Evolutionary conservation across 371 early-diverging fungal species (phyloP), one percentile per base, ranked within the genome.

Genomic region (Massospora cicadina): DNA sequence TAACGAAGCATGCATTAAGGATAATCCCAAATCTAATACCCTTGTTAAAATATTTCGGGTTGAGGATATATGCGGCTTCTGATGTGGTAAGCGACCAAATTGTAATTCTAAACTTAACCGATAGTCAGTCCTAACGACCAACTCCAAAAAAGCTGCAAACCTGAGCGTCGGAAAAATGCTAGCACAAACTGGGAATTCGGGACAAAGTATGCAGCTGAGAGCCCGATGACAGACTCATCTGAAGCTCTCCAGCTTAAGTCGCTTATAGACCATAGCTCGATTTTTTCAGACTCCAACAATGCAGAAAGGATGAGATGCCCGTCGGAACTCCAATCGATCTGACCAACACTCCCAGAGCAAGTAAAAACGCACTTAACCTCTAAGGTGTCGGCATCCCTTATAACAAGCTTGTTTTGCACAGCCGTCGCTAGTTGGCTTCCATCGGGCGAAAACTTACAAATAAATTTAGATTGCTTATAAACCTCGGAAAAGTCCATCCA

Each of bases 61-160:
- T 75, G 65, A 79, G 82, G 21, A 85, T 81, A 65, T 81, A 82
- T 30, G 61, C 59, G 0, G 76, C 76, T 28, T 75, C 73, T 29
- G 75, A 67, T 57, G 76, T 75, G n/a, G 70, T 61, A 33, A 86
- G 67, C 26, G 78, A 78, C 85, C 85, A 86, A 2, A 84, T 71
- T n/a, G 79, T 77, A 33, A 82, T 74, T 24, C 87, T 73, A 28
- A 84, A 70, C 84, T 86, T 66, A 57, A 43, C 43, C 17, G 17
- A 17, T 17, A 10, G 17, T 43, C 5, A 43, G 43, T n/a, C n/a
- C n/a, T n/a, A n/a, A 43, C 17, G 17, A 43, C 5, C 17, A 43
- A 43, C 43, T 43, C 43, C 5, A 17, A 43, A 43, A 43, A 43
- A 17, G 5, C 43, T n/a, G n/a, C n/a, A n/a, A n/a, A 43, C 43